Conservation (phyloP, 176 grass and related monocot species). For the Phragmites australis region DNA sequence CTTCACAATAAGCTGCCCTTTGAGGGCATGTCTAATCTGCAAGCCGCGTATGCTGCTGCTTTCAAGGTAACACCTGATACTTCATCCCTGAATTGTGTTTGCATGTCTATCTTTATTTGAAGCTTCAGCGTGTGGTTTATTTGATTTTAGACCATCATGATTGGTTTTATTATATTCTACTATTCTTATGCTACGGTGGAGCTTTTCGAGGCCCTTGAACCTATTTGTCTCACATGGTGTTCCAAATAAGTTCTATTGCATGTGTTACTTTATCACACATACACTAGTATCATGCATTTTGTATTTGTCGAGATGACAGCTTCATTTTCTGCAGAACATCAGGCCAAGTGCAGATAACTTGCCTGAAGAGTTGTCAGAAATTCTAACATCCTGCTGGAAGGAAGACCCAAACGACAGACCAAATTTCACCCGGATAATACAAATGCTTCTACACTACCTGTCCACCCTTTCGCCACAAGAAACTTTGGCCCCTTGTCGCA, state of each 20-base stretch:
- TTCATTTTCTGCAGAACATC: slow-evolving; percentile 65
- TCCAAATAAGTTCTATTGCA: not conserved
- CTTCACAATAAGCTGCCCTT: slow-evolving; percentile 91
- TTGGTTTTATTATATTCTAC: not conserved
- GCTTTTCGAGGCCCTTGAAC: not conserved
- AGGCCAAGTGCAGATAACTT: slow-evolving; percentile 94
- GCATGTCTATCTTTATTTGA: not conserved
- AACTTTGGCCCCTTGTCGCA: slow-evolving; percentile 48
- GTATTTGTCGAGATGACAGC: slow-evolving; percentile 23
- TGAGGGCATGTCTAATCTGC: slow-evolving; percentile 98
- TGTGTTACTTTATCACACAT: not conserved
- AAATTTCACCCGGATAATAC: slow-evolving; percentile 93
- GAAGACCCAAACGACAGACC: slow-evolving; percentile 88
- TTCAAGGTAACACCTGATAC: slow-evolving; percentile 70
- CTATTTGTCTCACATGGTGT: slow-evolving; percentile 1
- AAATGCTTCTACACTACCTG: slow-evolving; percentile 93
- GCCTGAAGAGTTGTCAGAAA: slow-evolving; percentile 64
- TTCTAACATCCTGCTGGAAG: slow-evolving; percentile 93
- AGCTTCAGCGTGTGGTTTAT: not conserved
- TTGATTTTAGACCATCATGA: not conserved
- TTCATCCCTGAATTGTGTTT: not conserved
- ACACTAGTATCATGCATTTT: not conserved
- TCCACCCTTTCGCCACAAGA: slow-evolving; percentile 70
- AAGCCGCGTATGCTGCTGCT: slow-evolving; percentile 97
- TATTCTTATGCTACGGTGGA: not conserved